A percentile compares a stretch with the other conserved stretches of the same genome.
Conservation (phyloP, 1,284 basidiomycete species). For the Ustilago bromivora region DNA sequence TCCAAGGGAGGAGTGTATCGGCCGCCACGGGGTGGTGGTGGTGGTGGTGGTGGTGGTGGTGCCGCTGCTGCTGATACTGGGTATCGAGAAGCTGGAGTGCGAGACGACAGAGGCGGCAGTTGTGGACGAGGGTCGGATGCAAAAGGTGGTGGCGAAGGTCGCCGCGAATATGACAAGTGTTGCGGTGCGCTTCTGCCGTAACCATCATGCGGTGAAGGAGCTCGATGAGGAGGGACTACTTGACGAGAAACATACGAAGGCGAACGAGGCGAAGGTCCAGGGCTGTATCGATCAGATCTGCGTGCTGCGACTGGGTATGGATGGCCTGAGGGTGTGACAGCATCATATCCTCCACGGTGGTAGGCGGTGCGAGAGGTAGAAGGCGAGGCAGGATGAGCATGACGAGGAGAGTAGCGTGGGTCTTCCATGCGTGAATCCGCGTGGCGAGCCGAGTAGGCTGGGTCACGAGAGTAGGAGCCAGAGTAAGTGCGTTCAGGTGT, state of each 20-base stretch:
- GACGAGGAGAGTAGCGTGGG: constrained; percentile 49
- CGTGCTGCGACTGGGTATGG: constrained; percentile 16
- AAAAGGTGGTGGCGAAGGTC: constrained; percentile 37
- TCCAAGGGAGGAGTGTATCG: constrained; percentile 45
- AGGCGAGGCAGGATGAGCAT: constrained; percentile 31
- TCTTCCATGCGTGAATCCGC: constrained; percentile 33
- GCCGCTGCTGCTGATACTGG: constrained; percentile 9
- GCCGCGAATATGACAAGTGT: constrained; percentile 25
- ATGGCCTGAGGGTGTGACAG: constrained; percentile 18
- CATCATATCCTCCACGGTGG: constrained; percentile 28
- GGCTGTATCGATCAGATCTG: constrained; percentile 44
- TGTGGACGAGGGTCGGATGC: constrained; percentile 32
- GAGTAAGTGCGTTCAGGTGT: constrained; percentile 38
- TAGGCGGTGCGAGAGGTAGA: constrained; percentile 29
- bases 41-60: constrained; percentile 2
- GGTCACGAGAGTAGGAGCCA: constrained; percentile 32
- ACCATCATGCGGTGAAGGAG: constrained; percentile 25
- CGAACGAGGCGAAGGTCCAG: constrained; percentile 32
- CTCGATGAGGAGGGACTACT: constrained; percentile 15
- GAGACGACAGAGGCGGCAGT: constrained; percentile 47
- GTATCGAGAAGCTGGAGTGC: constrained; percentile 20
- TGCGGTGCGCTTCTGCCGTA: constrained; percentile 32
- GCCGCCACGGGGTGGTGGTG: constrained; percentile 18
- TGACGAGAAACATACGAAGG: constrained; percentile 40
- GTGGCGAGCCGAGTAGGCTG: constrained; percentile 36